phyloP scores from a whole-genome alignment of 352 stramenopile genomes.

The Phytophthora palmivora region DNA sequence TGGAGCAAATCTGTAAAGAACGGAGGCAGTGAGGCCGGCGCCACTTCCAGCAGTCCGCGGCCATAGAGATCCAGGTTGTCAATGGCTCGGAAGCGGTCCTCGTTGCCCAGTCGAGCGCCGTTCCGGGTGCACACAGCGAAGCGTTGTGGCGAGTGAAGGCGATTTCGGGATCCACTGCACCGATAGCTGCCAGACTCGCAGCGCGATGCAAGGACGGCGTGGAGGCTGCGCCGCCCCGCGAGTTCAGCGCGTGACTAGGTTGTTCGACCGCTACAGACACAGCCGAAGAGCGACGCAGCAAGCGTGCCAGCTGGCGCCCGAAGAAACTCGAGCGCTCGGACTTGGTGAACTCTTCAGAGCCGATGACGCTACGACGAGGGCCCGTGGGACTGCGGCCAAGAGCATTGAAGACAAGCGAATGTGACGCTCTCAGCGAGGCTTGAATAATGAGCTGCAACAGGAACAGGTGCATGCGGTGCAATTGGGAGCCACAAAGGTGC shows the following conservation, averaged over 20 bases:
- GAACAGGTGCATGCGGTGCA: conserved; percentile 15
- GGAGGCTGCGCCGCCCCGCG: conserved; percentile 4
- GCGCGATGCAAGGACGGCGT: conserved; percentile 13
- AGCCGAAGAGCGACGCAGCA: conserved; percentile 58
- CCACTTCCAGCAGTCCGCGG: conserved; percentile 51
- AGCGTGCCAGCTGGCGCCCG: conserved; percentile 48
- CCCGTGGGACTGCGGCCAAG: conserved; percentile 22
- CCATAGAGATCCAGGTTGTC: conserved; percentile 71
- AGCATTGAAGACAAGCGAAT: conserved; percentile 31
- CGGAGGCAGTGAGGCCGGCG: conserved; percentile 23
- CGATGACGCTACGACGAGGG: conserved; percentile 36
- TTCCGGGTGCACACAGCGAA: conserved; percentile 55
- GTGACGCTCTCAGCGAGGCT: conserved; percentile 10
- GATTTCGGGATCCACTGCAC: conserved; percentile 60
- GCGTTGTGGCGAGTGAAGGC: conserved; percentile 37
- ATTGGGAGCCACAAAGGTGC: conserved; percentile 23
- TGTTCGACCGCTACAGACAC: conserved; percentile 29
- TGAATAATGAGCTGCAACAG: conserved; percentile 16
- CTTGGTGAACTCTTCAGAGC: conserved; percentile 37
- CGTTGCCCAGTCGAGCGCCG: conserved; percentile 59
- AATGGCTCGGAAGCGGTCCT: conserved; percentile 79
- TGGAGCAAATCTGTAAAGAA: conserved; percentile 45
- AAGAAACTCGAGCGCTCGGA: conserved; percentile 56
- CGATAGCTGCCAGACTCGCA: conserved; percentile 15
- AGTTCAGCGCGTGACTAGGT: conserved; percentile 7